Percentiles rank a stretch among this genome's conserved stretches.
These are phyloP conservation scores for Candida endomychidarum DNA, from an alignment of 805 yeast genomes.

Conservation along the genomic window DNA sequence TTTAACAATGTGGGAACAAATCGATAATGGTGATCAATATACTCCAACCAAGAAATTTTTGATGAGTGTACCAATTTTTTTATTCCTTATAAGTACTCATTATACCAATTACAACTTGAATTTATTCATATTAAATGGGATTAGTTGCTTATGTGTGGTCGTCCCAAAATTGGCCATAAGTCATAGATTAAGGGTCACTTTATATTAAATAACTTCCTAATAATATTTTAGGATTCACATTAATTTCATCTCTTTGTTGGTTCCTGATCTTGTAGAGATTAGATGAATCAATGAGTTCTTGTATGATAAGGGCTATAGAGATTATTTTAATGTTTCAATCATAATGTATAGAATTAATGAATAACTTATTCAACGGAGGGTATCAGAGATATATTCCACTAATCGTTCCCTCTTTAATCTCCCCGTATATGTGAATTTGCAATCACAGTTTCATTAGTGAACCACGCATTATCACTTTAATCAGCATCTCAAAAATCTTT, in stretches of 20 bases:
- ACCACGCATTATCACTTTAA: no score
- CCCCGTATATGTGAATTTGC: no score
- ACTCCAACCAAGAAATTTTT: constrained; percentile 95
- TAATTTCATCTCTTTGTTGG: no score
- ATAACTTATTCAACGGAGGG: constrained; percentile 3
- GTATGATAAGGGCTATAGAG: background rate
- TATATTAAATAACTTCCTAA: constrained; percentile 26
- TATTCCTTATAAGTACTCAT: constrained; percentile 85
- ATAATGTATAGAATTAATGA: constrained; percentile 6
- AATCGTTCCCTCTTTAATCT: no score
- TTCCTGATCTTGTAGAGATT: no score
- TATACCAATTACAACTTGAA: constrained; percentile 82
- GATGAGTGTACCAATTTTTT: constrained; percentile 86
- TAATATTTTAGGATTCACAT: no score
- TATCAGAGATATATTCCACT: no score
- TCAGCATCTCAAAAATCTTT: no score
- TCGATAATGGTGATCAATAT: constrained; percentile 92
- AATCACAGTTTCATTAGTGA: no score
- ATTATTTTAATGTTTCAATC: constrained; percentile 2
- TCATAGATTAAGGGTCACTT: constrained; percentile 72
- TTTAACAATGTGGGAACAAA: constrained; percentile 98
- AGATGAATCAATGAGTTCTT: no score
- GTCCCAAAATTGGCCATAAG: constrained; percentile 87
- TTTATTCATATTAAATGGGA: constrained; percentile 74
- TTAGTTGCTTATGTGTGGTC: constrained; percentile 82